Conservation (phyloP, 2,329 filamentous ascomycete species). For the Zymoseptoria passerinii region DNA sequence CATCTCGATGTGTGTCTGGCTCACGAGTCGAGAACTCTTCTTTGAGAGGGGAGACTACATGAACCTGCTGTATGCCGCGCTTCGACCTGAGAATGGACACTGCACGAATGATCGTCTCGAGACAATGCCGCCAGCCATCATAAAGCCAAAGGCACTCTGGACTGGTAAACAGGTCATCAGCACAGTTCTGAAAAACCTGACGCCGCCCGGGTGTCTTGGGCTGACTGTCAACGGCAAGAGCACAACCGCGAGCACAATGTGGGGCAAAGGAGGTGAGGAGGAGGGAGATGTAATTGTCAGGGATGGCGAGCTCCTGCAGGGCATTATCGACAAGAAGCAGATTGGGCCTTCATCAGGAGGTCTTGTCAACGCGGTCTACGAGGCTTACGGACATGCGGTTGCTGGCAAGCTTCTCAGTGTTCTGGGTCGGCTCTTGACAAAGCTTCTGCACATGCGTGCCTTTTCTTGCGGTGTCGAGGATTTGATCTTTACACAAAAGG, state of each 20-base stretch:
- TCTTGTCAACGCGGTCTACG: conserved; percentile 84
- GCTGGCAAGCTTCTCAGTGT: conserved; percentile 85
- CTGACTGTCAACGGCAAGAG: conserved; percentile 73
- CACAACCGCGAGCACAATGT: conserved; percentile 68
- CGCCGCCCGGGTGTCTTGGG: conserved; percentile 64
- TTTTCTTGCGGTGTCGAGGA: conserved; percentile 98
- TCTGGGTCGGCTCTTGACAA: conserved; percentile 79
- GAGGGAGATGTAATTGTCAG: conserved; percentile 75
- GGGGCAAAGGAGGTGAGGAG: conserved; percentile 53
- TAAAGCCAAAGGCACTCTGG: conserved; percentile 77
- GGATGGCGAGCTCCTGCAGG: conserved; percentile 77
- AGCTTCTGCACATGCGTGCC: conserved; percentile 83
- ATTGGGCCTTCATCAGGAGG: conserved; percentile 82
- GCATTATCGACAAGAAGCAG: conserved; percentile 92
- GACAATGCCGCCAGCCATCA: conserved; percentile 69
- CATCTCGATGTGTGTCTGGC: conserved; percentile 83
- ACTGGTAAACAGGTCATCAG: conserved; percentile 95
- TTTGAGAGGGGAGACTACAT: conserved; percentile 85
- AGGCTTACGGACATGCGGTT: conserved; percentile 79
- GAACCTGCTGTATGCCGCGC: conserved; percentile 81
- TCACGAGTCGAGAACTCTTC: conserved; percentile 86
- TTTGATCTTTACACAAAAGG: conserved; percentile 70
- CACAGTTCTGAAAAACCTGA: conserved; percentile 87
- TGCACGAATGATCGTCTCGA: conserved; percentile 75
- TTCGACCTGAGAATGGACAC: conserved; percentile 84